These are phyloP conservation scores for Centaurea solstitialis DNA, from an alignment of 129 eudicot genomes.

Conservation along the genomic window DNA sequence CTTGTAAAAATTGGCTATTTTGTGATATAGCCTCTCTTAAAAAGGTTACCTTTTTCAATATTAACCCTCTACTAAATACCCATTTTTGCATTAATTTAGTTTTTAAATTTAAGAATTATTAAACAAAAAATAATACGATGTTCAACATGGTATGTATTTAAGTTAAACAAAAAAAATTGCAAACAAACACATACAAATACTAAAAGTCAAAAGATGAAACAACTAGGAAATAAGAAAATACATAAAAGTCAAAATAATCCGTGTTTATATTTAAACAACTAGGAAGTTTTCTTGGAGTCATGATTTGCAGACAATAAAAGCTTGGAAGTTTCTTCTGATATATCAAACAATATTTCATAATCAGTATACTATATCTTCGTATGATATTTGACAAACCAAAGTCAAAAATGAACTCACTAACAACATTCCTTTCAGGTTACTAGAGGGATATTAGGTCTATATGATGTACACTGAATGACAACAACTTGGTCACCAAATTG, in stretches of 20 bases:
- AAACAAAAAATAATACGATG: neutral
- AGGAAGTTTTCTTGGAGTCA: neutral
- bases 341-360: neutral
- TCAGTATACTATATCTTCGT: neutral
- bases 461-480: too few species aligned
- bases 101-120: neutral
- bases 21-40: neutral
- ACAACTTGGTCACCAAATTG: neutral
- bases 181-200: neutral
- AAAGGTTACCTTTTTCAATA: too few species aligned
- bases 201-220: neutral
- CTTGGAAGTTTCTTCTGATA: neutral
- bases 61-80: neutral
- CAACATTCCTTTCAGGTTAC: too few species aligned
- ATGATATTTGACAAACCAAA: neutral
- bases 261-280: too few species aligned
- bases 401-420: neutral
- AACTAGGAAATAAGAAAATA: neutral
- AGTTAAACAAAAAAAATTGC: neutral
- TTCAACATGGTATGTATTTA: neutral
- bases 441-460: too few species aligned
- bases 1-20: neutral
- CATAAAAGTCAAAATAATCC: neutral
- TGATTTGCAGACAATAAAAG: neutral
- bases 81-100: neutral